Conservation (phyloP, 345 rosid species). For the Euphorbia peplus region DNA sequence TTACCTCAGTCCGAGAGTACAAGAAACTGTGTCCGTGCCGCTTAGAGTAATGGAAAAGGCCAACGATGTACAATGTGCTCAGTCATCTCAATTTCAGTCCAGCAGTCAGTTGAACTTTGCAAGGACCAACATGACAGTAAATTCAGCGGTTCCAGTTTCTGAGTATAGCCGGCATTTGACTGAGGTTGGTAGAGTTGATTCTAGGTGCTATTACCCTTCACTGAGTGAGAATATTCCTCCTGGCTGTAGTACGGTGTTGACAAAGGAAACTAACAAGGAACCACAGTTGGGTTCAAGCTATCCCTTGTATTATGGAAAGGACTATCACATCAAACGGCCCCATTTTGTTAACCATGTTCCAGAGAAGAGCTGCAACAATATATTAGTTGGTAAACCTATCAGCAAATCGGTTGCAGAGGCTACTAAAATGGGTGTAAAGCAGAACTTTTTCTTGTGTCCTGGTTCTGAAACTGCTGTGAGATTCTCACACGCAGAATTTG, state of each 20-base stretch:
- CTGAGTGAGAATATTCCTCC: slow-evolving; percentile 33
- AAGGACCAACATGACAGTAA: slow-evolving; percentile 25
- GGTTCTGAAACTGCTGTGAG: slow-evolving; percentile 28
- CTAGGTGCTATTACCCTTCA: slow-evolving; percentile 40
- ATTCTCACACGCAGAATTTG: slow-evolving; percentile 22
- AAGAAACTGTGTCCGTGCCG: slow-evolving; percentile 44
- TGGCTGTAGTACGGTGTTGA: slow-evolving; percentile 30
- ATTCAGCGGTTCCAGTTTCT: slow-evolving; percentile 21
- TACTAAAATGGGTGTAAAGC: slow-evolving; percentile 31
- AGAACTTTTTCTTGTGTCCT: slow-evolving; percentile 27
- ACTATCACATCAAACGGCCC: slow-evolving; percentile 33
- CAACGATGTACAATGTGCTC: slow-evolving; percentile 37
- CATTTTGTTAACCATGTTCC: slow-evolving; percentile 35
- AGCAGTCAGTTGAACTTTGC: slow-evolving; percentile 30
- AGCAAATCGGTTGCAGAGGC: slow-evolving; percentile 42
- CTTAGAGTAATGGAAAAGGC: slow-evolving; percentile 30
- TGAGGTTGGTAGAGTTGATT: slow-evolving; percentile 31
- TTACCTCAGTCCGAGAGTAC: slow-evolving; percentile 67
- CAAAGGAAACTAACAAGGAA: slow-evolving; percentile 33
- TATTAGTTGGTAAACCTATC: slow-evolving; percentile 72
- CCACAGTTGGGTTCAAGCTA: slow-evolving; percentile 53
- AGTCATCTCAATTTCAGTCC: slow-evolving; percentile 26
- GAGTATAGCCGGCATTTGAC: slow-evolving; percentile 22
- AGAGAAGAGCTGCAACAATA: slow-evolving; percentile 28
- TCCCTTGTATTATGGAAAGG: slow-evolving; percentile 68